Evolutionary conservation across 768 basidiomycete genomes (phyloP).

Genomic region (Leccinellum albellum): DNA sequence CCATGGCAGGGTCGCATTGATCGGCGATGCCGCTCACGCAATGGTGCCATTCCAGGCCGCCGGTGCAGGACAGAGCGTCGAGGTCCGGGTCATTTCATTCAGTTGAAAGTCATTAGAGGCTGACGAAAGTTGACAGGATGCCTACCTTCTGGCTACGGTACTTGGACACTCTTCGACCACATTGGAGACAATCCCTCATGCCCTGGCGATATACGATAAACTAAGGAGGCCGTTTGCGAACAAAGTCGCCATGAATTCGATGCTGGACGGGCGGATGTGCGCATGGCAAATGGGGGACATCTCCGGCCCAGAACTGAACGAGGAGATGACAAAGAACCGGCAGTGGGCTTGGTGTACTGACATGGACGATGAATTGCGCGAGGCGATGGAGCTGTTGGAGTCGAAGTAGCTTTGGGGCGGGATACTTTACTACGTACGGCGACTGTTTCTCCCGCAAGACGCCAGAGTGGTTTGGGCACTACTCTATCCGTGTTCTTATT

Average conservation of each 20-base stretch:
- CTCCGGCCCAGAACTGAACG: conserved; percentile 38
- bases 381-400: conserved; percentile 18
- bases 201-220: conserved; percentile 45
- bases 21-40: conserved; percentile 44
- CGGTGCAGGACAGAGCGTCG: conserved; percentile 42
- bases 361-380: conserved; percentile 17
- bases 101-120: background rate
- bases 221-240: conserved; percentile 46
- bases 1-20: conserved; percentile 47
- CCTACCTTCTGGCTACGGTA: conserved; percentile 33
- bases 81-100: conserved; percentile 26
- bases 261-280: conserved; percentile 13
- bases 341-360: conserved; percentile 45
- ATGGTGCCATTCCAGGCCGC: conserved; percentile 43
- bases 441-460: too few species aligned
- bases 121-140: conserved; percentile 23
- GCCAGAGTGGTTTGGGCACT: too few species aligned
- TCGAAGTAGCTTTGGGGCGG: too few species aligned
- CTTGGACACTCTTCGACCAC: conserved; percentile 41
- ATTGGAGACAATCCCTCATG: conserved; percentile 36
- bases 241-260: conserved; percentile 30
- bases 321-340: conserved; percentile 48
- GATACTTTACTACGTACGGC: too few species aligned
- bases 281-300: conserved; percentile 13
- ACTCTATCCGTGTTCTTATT: too few species aligned